These are phyloP conservation scores for Clitopilus passeckerianus DNA, from an alignment of 768 basidiomycete genomes.

Conservation along the genomic window DNA sequence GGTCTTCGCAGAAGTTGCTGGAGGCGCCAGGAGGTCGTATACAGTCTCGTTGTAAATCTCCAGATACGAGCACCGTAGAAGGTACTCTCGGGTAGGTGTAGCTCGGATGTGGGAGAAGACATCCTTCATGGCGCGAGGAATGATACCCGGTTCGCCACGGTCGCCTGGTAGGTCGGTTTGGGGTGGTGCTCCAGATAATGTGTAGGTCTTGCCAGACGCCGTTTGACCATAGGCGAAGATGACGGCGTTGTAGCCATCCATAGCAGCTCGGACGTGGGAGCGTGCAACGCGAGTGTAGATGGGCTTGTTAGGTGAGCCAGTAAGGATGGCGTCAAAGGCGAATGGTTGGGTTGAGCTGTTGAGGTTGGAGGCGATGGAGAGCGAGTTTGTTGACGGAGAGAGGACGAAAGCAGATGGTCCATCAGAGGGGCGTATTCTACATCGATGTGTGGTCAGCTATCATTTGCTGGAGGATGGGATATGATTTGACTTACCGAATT, in stretches of 20 bases:
- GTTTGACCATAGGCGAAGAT: constrained; percentile 96
- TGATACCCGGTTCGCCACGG: constrained; percentile 77
- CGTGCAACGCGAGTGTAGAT: constrained; percentile 73
- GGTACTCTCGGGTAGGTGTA: constrained; percentile 79
- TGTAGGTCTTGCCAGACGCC: constrained; percentile 55
- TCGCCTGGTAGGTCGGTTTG: constrained; percentile 29
- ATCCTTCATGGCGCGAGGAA: constrained; percentile 88
- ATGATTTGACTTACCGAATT: constrained; percentile 47
- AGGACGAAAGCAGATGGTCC: constrained; percentile 53
- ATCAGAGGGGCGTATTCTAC: constrained; percentile 61
- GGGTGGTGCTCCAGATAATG: constrained; percentile 52
- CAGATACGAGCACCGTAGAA: constrained; percentile 93
- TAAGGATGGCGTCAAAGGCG: constrained; percentile 72
- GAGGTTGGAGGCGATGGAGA: constrained; percentile 48
- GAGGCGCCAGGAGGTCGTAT: constrained; percentile 79
- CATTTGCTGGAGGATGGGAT: constrained; percentile 3
- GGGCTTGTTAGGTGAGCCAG: constrained; percentile 74
- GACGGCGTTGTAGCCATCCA: constrained; percentile 96
- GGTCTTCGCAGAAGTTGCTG: constrained; percentile 43
- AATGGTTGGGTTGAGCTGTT: constrained; percentile 45
- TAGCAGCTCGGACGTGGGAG: constrained; percentile 82
- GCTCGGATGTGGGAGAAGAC: constrained; percentile 81
- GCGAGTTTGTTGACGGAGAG: constrained; percentile 23
- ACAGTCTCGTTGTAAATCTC: constrained; percentile 97
- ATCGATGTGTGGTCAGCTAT: not conserved